Evolutionary conservation across 768 basidiomycete species (phyloP).

Genomic region (Boletellus ananas): DNA sequence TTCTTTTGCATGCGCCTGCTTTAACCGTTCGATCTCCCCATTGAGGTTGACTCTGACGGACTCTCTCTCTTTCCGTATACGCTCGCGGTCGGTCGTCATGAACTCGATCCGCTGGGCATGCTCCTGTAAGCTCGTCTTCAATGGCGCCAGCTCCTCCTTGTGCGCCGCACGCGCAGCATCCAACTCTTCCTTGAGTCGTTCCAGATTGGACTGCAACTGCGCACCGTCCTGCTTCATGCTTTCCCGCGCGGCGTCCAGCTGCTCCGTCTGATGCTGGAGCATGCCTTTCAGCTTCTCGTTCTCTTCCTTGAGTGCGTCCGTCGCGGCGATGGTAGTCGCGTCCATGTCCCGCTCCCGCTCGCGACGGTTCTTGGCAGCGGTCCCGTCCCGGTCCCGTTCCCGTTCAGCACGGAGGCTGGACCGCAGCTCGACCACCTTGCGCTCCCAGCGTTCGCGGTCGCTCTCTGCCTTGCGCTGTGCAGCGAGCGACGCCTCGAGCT

Average conservation of each 20-base stretch:
- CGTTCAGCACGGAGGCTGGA: constrained; percentile 8
- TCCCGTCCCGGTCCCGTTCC: constrained; percentile 17
- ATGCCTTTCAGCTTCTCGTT: constrained; percentile 21
- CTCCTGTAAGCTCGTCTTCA: constrained; percentile 17
- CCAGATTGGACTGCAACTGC: constrained; percentile 10
- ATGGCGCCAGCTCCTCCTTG: constrained; percentile 14
- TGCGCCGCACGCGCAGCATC: background rate
- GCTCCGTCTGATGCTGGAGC: constrained; percentile 17
- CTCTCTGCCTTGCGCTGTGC: constrained; percentile 15
- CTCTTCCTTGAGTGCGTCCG: constrained; percentile 20
- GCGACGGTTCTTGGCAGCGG: constrained; percentile 12
- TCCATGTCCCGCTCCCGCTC: constrained; percentile 19
- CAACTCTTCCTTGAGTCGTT: constrained; percentile 14
- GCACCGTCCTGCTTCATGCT: constrained; percentile 10
- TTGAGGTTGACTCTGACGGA: constrained; percentile 8
- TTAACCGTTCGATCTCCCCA: constrained; percentile 23
- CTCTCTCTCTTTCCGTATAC: constrained; percentile 24
- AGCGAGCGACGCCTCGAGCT: constrained; percentile 12
- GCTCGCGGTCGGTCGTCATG: constrained; percentile 23
- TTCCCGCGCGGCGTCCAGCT: constrained; percentile 9
- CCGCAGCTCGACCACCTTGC: constrained; percentile 18
- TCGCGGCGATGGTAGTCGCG: background rate
- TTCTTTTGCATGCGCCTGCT: constrained; percentile 11
- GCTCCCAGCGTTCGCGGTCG: constrained; percentile 22
- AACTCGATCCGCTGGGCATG: constrained; percentile 18